phyloP scores from a whole-genome alignment of 306 rosid genomes.

The Castanea sativa region DNA sequence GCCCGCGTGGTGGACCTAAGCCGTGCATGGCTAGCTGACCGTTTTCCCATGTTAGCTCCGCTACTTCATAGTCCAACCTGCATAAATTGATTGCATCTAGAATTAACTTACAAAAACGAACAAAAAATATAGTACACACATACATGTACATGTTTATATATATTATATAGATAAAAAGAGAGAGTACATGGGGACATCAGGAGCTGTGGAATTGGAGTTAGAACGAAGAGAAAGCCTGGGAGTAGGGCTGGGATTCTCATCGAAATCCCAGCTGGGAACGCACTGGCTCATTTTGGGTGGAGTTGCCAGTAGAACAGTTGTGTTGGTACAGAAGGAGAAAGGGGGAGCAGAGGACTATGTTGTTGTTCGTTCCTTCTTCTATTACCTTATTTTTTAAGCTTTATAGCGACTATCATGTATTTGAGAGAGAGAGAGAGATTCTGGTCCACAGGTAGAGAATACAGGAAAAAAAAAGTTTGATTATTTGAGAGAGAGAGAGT shows the following conservation, averaged over 20 bases:
- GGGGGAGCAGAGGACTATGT: not conserved
- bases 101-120: too few species aligned
- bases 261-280: constrained; percentile 87
- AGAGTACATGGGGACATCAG: constrained; percentile 52
- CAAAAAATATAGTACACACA: too few species aligned
- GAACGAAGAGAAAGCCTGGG: constrained; percentile 40
- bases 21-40: constrained; percentile 87
- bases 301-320: not conserved
- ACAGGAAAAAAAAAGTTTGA: not conserved
- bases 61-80: constrained; percentile 79
- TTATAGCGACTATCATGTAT: not conserved
- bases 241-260: constrained; percentile 32
- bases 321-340: not conserved
- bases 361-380: not conserved
- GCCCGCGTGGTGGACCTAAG: constrained; percentile 57
- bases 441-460: constrained; percentile 38
- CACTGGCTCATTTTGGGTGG: constrained; percentile 67
- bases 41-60: constrained; percentile 93
- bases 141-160: too few species aligned
- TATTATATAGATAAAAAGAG: constrained; percentile 14
- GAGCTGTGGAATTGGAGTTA: constrained; percentile 45
- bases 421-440: constrained; percentile 13
- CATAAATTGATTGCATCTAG: not conserved
- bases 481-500: not conserved
- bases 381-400: not conserved